phyloP scores from a whole-genome alignment of 1,284 basidiomycete species.

The Kalmanozyma brasiliensis region DNA sequence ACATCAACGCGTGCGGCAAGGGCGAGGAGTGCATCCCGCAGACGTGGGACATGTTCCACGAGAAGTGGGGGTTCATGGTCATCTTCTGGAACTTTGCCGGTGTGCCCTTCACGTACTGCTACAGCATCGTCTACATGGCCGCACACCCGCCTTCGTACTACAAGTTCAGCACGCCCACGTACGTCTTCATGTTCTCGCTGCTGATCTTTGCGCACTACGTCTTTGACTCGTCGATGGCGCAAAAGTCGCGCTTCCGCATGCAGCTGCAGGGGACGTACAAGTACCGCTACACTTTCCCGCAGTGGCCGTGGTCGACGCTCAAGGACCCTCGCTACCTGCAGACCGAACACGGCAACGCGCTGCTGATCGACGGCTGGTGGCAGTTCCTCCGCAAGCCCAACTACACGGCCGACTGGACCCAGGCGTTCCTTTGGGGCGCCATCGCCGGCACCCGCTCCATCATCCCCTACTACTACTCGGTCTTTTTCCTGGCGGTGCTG shows the following conservation, averaged over 20 bases:
- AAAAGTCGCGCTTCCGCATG: conserved; percentile 98
- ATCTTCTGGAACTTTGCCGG: conserved; percentile 86
- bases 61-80: conserved; percentile 68
- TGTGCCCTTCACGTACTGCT: conserved; percentile 73
- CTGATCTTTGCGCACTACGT: conserved; percentile 56
- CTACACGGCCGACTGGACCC: conserved; percentile 78
- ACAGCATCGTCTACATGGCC: conserved; percentile 97
- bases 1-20: conserved; percentile 86
- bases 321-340: conserved; percentile 90
- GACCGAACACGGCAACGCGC: conserved; percentile 91
- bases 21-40: conserved; percentile 91
- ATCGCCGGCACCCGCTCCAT: conserved; percentile 82
- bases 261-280: conserved; percentile 86
- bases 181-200: conserved; percentile 71
- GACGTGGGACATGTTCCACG: conserved; percentile 77
- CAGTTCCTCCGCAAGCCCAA: conserved; percentile 71
- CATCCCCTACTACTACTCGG: conserved; percentile 87
- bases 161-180: conserved; percentile 81
- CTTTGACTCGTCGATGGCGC: conserved; percentile 94
- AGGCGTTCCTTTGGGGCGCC: conserved; percentile 85
- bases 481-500: conserved; percentile 63
- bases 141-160: conserved; percentile 90
- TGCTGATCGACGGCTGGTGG: conserved; percentile 89
- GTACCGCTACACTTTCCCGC: conserved; percentile 84
- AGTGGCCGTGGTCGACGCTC: conserved; percentile 86